Base-by-base conservation (phyloP, 2,329 filamentous ascomycete genomes). In the Beauveria caledonica region DNA sequence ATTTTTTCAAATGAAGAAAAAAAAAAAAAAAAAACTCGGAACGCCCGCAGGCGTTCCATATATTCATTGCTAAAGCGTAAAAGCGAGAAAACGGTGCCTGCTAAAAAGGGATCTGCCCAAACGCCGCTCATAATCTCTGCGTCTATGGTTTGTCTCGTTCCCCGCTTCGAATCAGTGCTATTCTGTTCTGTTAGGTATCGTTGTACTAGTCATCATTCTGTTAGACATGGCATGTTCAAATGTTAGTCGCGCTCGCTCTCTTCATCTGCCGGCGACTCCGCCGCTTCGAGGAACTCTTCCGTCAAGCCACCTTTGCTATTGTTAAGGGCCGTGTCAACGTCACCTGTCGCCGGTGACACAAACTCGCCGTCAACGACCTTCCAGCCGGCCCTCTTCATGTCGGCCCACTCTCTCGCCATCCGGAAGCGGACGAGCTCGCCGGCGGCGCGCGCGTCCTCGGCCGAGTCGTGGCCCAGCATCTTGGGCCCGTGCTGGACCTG, bases 391-490 rank as follows among this genome's bases (percentile, higher is more conserved):
- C 75, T 73, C 71, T 84, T 80, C 78, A 94, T 77, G 36, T 74
- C 73, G 63, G 80, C 83, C 90, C 91, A 96, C 63, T 85, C 80
- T 59, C 87, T 80, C 57, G 78, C 80, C 6, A 95, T 80, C 71
- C 86, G 89, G 54, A 85, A 79, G 51, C 88, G 78, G 0, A 96
- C 89, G 56, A 99, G 73, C 62, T 97, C 92, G 0, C 93, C 94
- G 0, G 95, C 93, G 0, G 92, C 90, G 51, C 87, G 82, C 0
- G 94, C 91, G 70, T 99, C 94, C 72, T 99, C 94, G 27, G 87
- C 88, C 27, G 90, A 96, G 74, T 99, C 94, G 72, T 99, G 94
- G 0, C 94, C 94, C 21, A 76, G 66, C 21, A 77, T 71, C 49
- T 75, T 72, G 3, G 72, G 73, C 0, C 72, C 74, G 64, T 62